These are phyloP conservation scores for Tripidium arundinaceum DNA, from an alignment of 202 grass and related monocot genomes.

Conservation along the genomic window DNA sequence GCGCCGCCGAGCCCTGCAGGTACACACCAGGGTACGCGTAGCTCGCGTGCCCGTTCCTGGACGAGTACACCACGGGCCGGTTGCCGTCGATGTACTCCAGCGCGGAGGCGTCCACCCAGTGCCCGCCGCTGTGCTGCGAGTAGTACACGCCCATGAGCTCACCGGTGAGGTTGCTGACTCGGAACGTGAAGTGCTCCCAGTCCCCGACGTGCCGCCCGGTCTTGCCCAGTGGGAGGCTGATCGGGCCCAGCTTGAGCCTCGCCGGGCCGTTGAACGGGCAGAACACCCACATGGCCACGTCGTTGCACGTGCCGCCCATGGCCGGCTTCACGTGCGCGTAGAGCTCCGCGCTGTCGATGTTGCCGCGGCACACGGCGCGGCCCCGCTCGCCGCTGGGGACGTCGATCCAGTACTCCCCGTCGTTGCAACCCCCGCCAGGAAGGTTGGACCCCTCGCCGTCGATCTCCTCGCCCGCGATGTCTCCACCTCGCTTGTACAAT, in stretches of 20 bases:
- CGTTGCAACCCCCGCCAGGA: slow-evolving; percentile 54
- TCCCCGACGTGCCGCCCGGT: slow-evolving; percentile 75
- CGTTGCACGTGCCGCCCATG: slow-evolving; percentile 62
- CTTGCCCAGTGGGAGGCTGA: slow-evolving; percentile 52
- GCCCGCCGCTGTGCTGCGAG: slow-evolving; percentile 52
- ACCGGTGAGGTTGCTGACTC: slow-evolving; percentile 70
- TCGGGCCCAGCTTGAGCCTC: slow-evolving; percentile 54
- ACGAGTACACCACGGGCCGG: slow-evolving; percentile 45
- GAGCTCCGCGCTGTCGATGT: slow-evolving; percentile 60
- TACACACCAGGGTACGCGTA: slow-evolving; percentile 58
- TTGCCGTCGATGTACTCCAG: slow-evolving; percentile 61
- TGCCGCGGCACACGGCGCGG: slow-evolving; percentile 42
- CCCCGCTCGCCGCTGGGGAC: slow-evolving; percentile 40
- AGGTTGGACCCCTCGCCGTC: slow-evolving; percentile 65
- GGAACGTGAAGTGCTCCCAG: slow-evolving; percentile 89
- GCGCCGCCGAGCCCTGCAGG: slow-evolving; percentile 51
- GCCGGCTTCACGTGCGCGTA: slow-evolving; percentile 77
- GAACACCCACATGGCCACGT: slow-evolving; percentile 92
- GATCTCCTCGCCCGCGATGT: slow-evolving; percentile 35
- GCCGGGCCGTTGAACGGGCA: slow-evolving; percentile 80
- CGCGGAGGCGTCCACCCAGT: slow-evolving; percentile 57
- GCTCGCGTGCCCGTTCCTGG: slow-evolving; percentile 68
- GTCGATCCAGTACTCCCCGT: slow-evolving; percentile 76
- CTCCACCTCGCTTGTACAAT: slow-evolving; percentile 40
- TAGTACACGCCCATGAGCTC: slow-evolving; percentile 62